phyloP scores from a whole-genome alignment of 495 filamentous ascomycete genomes.

The Tuber microsphaerosporum region DNA sequence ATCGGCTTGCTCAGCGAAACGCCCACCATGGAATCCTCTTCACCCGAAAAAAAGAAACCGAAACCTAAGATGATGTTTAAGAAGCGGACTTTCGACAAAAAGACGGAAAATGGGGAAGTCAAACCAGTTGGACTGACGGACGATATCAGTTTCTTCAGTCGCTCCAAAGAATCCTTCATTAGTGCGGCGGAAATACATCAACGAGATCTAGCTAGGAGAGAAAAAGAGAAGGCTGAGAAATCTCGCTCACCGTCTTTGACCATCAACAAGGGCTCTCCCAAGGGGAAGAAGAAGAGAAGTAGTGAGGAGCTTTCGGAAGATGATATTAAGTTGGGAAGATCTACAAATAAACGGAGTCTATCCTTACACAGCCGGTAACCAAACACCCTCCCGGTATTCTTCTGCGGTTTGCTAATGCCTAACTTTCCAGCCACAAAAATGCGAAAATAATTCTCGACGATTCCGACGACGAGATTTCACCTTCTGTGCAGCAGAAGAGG shows the following conservation, averaged over 20 bases:
- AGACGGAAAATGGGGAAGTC: background rate
- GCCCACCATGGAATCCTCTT: slow-evolving; percentile 16
- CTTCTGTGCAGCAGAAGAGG: background rate
- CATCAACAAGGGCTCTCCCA: slow-evolving; percentile 15
- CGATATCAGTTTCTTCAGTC: slow-evolving; percentile 28
- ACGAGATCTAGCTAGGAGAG: slow-evolving; percentile 7
- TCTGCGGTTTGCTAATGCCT: slow-evolving; percentile 16
- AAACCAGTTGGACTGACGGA: slow-evolving; percentile 4
- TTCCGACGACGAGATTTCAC: slow-evolving; percentile 11
- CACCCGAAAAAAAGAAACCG: slow-evolving; percentile 5
- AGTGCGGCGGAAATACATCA: slow-evolving; percentile 6
- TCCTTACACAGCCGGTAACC: slow-evolving; percentile 9
- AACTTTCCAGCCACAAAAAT: slow-evolving; percentile 13
- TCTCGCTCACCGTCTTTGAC: slow-evolving; percentile 2
- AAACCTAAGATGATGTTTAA: slow-evolving; percentile 30
- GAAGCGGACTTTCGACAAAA: slow-evolving; percentile 17
- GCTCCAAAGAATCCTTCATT: slow-evolving; percentile 19
- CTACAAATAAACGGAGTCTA: slow-evolving; percentile 1
- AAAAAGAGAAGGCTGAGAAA: slow-evolving; percentile 14
- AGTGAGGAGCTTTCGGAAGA: slow-evolving; percentile 7
- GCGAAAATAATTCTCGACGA: slow-evolving; percentile 22
- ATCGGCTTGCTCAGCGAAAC: slow-evolving; percentile 9
- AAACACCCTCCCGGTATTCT: background rate
- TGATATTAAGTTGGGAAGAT: slow-evolving; percentile 14
- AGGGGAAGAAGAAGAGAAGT: slow-evolving; percentile 17